Evolutionary conservation across 768 basidiomycete genomes (phyloP), one percentile per base, ranked within the genome.

Genomic region (Russula ochroleuca): DNA sequence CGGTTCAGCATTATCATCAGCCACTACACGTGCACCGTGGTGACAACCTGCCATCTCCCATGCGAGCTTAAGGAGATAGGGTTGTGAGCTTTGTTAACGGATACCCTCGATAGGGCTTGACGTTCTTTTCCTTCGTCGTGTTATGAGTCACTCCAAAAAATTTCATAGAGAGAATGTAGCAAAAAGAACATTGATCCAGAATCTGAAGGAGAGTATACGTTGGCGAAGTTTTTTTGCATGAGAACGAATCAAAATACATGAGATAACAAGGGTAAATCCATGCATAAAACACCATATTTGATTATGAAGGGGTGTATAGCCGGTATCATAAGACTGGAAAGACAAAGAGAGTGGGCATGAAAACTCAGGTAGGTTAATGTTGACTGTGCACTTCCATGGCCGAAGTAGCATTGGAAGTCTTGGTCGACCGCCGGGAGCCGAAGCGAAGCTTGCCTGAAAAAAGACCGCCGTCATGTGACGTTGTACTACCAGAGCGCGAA

Each of bases 381-480:
- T 56, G 59, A 35, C 49, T 51, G 48, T 61, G 64, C 1, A 61
- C 54, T 33, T 65, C 64, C 64, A 65, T 65, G 6, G 64, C 64
- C 14, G 64, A 65, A 37, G 59, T 61, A 33, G 64, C 54, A 10
- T 21, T 65, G 40, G 65, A 57, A 51, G 77, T 77, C 71, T 71
- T 80, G 41, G 73, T 74, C n/a, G 81, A 82, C 68, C 90, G 81
- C 65, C 82, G 78, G 15, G 90, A 86, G 48, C 90, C 90, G 74
- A 92, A 92, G 62, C 88, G 82, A 65, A 85, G 79, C 70, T 85
- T 87, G 19, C 85, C 81, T 69, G 85, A 86, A 72, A 92, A 90
- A 48, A 90, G 74, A 0, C 87, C 72, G 8, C 80, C 79, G n/a
- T 88, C 87, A 66, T 86, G 84, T 6, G 88, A 88, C 55, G 85